A percentile compares a stretch with the other conserved stretches of the same genome.
These are phyloP conservation scores for Ustilago tritici DNA, from an alignment of 1,284 basidiomycete genomes.

Conservation along the genomic window DNA sequence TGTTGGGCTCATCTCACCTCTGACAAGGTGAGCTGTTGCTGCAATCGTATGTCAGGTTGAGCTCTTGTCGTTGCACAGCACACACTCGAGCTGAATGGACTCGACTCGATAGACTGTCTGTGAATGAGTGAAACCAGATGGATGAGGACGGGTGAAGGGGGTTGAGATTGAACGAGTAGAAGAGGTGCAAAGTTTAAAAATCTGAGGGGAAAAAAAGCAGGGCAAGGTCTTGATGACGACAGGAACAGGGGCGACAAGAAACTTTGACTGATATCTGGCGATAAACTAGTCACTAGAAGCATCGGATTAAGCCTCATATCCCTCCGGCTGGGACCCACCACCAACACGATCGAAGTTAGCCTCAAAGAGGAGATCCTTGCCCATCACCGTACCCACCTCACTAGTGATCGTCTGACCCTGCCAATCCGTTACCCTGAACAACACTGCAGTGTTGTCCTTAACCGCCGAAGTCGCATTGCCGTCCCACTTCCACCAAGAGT, in stretches of 20 bases:
- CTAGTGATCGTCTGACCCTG: constrained; percentile 44
- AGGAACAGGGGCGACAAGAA: background rate
- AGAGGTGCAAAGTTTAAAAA: no score
- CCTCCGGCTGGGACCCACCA: background rate
- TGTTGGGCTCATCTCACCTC: no score
- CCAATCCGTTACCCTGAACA: constrained; percentile 47
- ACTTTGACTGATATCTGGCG: background rate
- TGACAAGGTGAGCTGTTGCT: no score
- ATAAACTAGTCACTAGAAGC: no score
- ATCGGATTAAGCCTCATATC: background rate
- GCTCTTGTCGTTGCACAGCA: no score
- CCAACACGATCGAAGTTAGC: constrained; percentile 37
- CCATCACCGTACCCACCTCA: constrained; percentile 26
- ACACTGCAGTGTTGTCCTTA: constrained; percentile 4
- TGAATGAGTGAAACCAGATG: no score
- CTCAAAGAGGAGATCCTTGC: constrained; percentile 26
- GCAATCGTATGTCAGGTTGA: no score
- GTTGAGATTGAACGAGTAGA: no score
- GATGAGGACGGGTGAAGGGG: no score
- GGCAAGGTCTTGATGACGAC: background rate
- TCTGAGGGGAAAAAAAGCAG: background rate
- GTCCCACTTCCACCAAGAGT: constrained; percentile 34
- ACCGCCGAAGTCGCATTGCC: background rate
- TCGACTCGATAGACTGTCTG: no score
- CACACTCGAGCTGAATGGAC: no score